Percentiles rank a stretch among this genome's conserved stretches.
phyloP scores from a whole-genome alignment of 805 yeast genomes.

The Starmerella gropengiesseri region DNA sequence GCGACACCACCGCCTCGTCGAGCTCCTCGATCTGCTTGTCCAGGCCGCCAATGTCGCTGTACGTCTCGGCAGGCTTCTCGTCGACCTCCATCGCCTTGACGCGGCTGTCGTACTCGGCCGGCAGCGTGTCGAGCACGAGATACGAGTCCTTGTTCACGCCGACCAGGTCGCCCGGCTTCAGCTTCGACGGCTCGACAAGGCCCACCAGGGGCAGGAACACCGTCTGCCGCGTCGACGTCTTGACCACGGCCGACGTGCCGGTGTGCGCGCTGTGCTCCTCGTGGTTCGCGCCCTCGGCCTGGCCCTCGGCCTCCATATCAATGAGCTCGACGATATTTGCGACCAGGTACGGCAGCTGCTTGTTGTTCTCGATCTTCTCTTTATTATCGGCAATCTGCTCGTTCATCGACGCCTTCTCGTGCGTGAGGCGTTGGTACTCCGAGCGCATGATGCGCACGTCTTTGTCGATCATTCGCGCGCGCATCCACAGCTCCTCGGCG shows the following conservation, averaged over 20 bases:
- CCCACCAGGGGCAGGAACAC: conserved; percentile 94
- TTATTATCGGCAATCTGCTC: conserved; percentile 92
- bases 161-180: conserved; percentile 94
- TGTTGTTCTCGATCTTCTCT: conserved; percentile 90
- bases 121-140: conserved; percentile 82
- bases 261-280: conserved; percentile 82
- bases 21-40: conserved; percentile 97
- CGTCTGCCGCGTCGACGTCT: conserved; percentile 95
- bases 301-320: conserved; percentile 68
- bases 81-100: conserved; percentile 99
- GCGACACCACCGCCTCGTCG: conserved; percentile 95
- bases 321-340: conserved; percentile 93
- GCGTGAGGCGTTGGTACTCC: conserved; percentile 78
- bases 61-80: conserved; percentile 95
- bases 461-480: conserved; percentile 81
- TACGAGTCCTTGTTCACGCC: conserved; percentile 98
- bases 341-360: conserved; percentile 89
- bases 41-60: conserved; percentile 94
- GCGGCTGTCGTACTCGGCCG: conserved; percentile 93
- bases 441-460: conserved; percentile 92
- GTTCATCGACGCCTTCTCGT: conserved; percentile 85
- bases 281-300: conserved; percentile 87
- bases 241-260: conserved; percentile 96
- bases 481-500: conserved; percentile 70
- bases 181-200: conserved; percentile 76